Evolutionary conservation across 1,284 basidiomycete species (phyloP).

Genomic region (Trichosporon sp.): DNA sequence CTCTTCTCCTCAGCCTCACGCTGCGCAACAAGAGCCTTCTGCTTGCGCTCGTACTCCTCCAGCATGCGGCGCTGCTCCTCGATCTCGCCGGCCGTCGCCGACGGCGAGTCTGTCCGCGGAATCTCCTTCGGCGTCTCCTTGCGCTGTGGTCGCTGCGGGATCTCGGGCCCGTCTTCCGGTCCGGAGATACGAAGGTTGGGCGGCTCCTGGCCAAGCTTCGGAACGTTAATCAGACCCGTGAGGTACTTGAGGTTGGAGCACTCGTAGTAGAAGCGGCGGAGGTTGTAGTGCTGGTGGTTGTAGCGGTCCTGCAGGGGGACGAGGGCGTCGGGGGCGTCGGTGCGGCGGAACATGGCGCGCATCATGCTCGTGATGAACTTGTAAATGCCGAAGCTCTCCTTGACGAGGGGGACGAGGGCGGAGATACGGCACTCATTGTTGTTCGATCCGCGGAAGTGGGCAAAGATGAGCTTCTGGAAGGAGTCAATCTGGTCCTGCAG

Average conservation of each 20-base stretch:
- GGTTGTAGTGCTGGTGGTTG: constrained; percentile 81
- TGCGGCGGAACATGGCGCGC: constrained; percentile 88
- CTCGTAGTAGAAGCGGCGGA: constrained; percentile 96
- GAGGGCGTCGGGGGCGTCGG: constrained; percentile 80
- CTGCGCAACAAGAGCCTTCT: constrained; percentile 74
- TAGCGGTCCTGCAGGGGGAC: constrained; percentile 83
- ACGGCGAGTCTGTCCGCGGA: constrained; percentile 61
- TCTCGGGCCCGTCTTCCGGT: constrained; percentile 68
- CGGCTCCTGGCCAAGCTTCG: constrained; percentile 93
- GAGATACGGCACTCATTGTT: constrained; percentile 97
- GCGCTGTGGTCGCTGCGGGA: constrained; percentile 77
- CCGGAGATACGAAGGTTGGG: constrained; percentile 75
- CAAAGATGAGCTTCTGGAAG: constrained; percentile 93
- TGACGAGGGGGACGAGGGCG: constrained; percentile 87
- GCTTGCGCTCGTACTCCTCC: constrained; percentile 96
- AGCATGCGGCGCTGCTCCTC: constrained; percentile 93
- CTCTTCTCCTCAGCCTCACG: constrained; percentile 81
- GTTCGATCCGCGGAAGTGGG: constrained; percentile 81
- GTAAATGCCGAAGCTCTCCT: constrained; percentile 97
- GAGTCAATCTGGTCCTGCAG: constrained; percentile 96
- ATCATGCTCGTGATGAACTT: constrained; percentile 97
- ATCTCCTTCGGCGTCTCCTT: constrained; percentile 65
- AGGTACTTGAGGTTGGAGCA: constrained; percentile 96
- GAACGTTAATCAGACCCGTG: constrained; percentile 92
- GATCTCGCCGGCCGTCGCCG: constrained; percentile 74